Conservation (phyloP, 129 eudicot species). For the Lonicera japonica region DNA sequence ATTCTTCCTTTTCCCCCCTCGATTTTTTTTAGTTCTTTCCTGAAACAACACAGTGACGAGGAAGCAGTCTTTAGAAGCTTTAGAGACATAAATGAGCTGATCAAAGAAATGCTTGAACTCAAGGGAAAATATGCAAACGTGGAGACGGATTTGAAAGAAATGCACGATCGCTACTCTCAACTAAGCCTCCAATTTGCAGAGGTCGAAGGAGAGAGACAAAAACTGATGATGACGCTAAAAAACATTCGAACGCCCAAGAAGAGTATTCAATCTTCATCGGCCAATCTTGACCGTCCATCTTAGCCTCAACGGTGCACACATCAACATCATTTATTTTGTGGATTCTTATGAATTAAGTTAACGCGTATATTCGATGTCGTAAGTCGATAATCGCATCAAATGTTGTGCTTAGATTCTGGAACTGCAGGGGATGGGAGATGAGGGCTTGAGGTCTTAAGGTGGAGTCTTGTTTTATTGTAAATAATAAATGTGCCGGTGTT, state of each 20-base stretch:
- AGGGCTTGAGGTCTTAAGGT: background rate
- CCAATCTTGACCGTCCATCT: constrained; percentile 10
- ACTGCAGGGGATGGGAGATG: background rate
- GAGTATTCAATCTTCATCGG: constrained; percentile 40
- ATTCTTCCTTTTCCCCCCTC: background rate
- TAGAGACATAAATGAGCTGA: constrained; percentile 78
- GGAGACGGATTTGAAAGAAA: constrained; percentile 72
- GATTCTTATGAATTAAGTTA: background rate
- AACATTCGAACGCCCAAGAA: constrained; percentile 59
- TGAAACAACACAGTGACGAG: constrained; percentile 81
- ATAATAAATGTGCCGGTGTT: background rate
- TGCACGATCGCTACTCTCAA: constrained; percentile 93
- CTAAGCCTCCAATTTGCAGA: constrained; percentile 94
- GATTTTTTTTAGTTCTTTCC: constrained; percentile 58
- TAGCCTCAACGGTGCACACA: background rate
- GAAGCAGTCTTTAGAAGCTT: constrained; percentile 84
- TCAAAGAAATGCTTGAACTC: constrained; percentile 75
- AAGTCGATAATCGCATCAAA: background rate
- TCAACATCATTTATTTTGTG: background rate
- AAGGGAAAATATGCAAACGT: constrained; percentile 54
- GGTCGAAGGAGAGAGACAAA: constrained; percentile 97
- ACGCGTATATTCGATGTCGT: background rate
- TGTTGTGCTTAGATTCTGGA: background rate
- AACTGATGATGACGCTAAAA: constrained; percentile 78
- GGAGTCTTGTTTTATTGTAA: background rate